phyloP scores from a whole-genome alignment of 2,329 filamentous ascomycete genomes.

The Aspergillus pseudoviridinutans region DNA sequence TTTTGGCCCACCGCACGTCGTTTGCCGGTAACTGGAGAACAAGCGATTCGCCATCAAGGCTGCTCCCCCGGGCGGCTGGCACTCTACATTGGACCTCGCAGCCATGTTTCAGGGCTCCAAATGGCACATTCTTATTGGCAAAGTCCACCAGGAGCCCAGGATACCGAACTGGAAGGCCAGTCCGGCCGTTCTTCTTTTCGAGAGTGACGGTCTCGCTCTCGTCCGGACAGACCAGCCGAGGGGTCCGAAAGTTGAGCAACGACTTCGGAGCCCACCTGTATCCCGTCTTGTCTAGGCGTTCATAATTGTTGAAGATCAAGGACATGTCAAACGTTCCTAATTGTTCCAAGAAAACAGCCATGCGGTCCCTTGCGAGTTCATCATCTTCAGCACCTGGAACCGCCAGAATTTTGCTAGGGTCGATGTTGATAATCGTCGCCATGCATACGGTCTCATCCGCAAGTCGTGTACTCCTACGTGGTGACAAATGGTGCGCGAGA shows the following conservation, averaged over 20 bases:
- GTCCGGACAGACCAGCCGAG: background rate
- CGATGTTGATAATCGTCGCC: slow-evolving; percentile 8
- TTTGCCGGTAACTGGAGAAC: slow-evolving; percentile 9
- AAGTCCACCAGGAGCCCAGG: slow-evolving; percentile 1
- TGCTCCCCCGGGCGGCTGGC: background rate
- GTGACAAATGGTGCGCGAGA: slow-evolving; percentile 4
- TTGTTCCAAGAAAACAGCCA: slow-evolving; percentile 4
- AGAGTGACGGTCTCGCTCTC: background rate
- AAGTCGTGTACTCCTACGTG: slow-evolving; percentile 9
- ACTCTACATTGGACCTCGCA: slow-evolving; percentile 7
- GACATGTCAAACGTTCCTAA: slow-evolving; percentile 3
- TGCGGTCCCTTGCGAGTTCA: background rate
- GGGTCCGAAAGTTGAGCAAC: slow-evolving; percentile 8
- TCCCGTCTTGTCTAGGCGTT: slow-evolving; percentile 2
- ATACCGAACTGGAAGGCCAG: slow-evolving; percentile 1
- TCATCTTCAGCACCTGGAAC: background rate
- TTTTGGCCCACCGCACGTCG: slow-evolving; percentile 5
- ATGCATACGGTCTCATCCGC: slow-evolving; percentile 11
- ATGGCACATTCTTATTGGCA: background rate
- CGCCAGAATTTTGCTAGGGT: background rate
- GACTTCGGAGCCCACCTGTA: slow-evolving; percentile 13
- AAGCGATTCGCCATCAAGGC: slow-evolving; percentile 4
- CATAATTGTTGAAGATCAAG: slow-evolving; percentile 14
- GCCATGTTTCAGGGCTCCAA: slow-evolving; percentile 1
- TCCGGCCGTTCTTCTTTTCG: background rate